Percentiles rank a stretch among this genome's conserved stretches.
These are phyloP conservation scores for Candida ovalis DNA, from an alignment of 805 yeast species.

Conservation along the genomic window DNA sequence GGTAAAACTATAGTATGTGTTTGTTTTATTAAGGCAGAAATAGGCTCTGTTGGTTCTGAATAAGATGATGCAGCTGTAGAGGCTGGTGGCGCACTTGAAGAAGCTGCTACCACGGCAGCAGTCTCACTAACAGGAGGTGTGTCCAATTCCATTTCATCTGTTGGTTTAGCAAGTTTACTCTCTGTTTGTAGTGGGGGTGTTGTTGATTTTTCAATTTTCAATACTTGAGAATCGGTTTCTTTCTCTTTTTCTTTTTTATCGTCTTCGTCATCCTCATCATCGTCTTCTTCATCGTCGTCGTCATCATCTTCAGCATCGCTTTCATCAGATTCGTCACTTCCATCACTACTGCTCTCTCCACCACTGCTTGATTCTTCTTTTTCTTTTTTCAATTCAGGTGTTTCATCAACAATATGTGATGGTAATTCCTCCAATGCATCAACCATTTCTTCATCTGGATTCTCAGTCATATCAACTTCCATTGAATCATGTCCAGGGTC, in stretches of 20 bases:
- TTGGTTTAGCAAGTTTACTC: neutral
- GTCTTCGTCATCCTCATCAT: conserved; percentile 30
- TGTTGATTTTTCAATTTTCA: neutral
- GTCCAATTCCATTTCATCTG: neutral
- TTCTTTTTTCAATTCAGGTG: neutral
- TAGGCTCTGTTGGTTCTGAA: conserved; percentile 14
- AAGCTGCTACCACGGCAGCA: neutral
- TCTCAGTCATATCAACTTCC: neutral
- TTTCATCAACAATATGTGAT: too few species aligned
- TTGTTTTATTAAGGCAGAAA: conserved; percentile 38
- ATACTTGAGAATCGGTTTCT: neutral
- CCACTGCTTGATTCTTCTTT: neutral
- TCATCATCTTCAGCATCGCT: neutral
- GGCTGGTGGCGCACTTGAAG: neutral
- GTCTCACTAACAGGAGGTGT: neutral
- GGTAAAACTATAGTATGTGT: conserved; percentile 84
- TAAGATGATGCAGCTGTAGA: neutral
- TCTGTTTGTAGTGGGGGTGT: neutral
- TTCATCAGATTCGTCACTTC: conserved; percentile 3
- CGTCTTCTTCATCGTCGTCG: conserved; percentile 9
- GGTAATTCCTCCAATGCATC: neutral
- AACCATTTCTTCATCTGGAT: neutral
- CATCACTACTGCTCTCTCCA: neutral
- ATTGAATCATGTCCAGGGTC: neutral
- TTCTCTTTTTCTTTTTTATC: conserved; percentile 9